Conservation (phyloP, 2,329 filamentous ascomycete species). For the Monilinia polystroma region DNA sequence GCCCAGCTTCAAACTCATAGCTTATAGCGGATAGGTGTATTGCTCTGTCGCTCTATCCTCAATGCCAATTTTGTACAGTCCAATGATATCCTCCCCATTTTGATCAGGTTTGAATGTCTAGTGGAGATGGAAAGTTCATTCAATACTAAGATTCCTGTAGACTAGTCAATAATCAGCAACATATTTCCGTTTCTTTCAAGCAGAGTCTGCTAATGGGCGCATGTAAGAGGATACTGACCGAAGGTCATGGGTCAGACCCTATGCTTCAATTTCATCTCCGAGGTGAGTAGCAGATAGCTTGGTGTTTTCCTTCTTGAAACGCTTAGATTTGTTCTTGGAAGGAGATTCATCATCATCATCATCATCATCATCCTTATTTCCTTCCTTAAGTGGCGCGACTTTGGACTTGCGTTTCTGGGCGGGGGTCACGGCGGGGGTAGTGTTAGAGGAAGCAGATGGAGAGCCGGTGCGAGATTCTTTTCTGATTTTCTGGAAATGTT, state of each 20-base stretch:
- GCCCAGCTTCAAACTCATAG: not conserved
- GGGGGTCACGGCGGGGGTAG: slow-evolving; percentile 2
- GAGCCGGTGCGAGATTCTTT: slow-evolving; percentile 23
- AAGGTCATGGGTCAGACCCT: not conserved
- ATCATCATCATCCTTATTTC: slow-evolving; percentile 21
- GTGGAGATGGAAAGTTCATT: not conserved
- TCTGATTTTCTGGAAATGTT: slow-evolving; percentile 40
- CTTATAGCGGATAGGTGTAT: not conserved
- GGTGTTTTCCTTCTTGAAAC: slow-evolving; percentile 7
- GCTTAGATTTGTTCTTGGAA: slow-evolving; percentile 19
- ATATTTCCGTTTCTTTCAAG: too few species aligned
- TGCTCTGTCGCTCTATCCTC: not conserved
- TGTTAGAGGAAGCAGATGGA: not conserved
- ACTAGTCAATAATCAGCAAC: not conserved
- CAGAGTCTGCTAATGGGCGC: not conserved
- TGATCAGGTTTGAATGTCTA: not conserved
- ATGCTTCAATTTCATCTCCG: slow-evolving; percentile 1
- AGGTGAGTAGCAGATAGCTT: not conserved
- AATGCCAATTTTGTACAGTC: not conserved
- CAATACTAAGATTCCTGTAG: not conserved
- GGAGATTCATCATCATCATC: slow-evolving; percentile 18
- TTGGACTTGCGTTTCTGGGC: slow-evolving; percentile 17
- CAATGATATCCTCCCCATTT: not conserved
- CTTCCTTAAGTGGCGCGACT: not conserved
- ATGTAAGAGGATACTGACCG: not conserved